Evolutionary conservation across 192 early-diverging fungal species (phyloP).

Genomic region (Coemansia reversa): DNA sequence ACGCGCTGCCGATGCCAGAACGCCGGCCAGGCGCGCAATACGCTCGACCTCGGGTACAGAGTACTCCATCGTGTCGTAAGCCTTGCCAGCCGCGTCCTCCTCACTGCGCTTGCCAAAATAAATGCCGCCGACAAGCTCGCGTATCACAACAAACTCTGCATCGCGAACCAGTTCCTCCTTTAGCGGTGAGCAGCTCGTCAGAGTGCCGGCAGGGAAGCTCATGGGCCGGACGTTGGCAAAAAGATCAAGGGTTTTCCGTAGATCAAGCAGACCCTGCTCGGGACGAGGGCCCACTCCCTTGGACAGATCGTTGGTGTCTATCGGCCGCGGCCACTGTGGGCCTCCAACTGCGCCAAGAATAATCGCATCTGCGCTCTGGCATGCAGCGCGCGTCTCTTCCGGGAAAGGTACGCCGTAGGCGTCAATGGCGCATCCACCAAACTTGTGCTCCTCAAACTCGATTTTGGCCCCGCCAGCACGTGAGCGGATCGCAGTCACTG

Average conservation of each 20-base stretch:
- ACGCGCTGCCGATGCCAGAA: constrained; percentile 71
- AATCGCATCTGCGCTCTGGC: constrained; percentile 84
- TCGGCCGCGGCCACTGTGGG: constrained; percentile 84
- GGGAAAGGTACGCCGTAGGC: constrained; percentile 86
- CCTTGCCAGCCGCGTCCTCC: constrained; percentile 76
- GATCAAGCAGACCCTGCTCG: constrained; percentile 89
- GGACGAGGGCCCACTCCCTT: constrained; percentile 79
- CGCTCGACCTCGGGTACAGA: constrained; percentile 87
- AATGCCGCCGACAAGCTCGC: constrained; percentile 96
- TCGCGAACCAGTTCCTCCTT: constrained; percentile 88
- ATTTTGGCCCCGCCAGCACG: constrained; percentile 62
- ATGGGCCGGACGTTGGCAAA: constrained; percentile 98
- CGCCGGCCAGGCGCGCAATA: constrained; percentile 92
- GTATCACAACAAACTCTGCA: constrained; percentile 87
- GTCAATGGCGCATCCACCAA: constrained; percentile 93
- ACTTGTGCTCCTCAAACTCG: constrained; percentile 75
- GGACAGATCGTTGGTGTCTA: constrained; percentile 64
- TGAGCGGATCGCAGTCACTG: constrained; percentile 66
- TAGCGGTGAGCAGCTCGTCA: constrained; percentile 83
- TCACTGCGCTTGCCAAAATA: constrained; percentile 96
- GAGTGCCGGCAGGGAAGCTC: constrained; percentile 81
- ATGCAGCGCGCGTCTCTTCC: constrained; percentile 75
- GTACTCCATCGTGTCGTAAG: constrained; percentile 95
- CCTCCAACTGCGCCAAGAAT: constrained; percentile 97
- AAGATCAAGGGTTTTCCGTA: constrained; percentile 89